Evolutionary conservation across 2,329 filamentous ascomycete species (phyloP).

Genomic region (Aspergillus ruber): DNA sequence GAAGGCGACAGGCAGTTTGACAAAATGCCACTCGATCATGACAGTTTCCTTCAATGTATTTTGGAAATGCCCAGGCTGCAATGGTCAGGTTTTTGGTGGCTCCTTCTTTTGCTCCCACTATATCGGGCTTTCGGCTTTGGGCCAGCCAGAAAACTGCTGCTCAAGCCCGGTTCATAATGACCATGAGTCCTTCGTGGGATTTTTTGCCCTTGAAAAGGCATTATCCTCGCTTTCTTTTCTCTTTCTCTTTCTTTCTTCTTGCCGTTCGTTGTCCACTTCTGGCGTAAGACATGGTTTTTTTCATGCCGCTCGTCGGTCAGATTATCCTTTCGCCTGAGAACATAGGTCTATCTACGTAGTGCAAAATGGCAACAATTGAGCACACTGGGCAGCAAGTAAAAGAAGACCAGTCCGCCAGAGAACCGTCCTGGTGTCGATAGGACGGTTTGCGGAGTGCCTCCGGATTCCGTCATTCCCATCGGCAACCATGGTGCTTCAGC

Average conservation of each 20-base stretch:
- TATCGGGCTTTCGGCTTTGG: too few species aligned
- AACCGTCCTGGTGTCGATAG: not conserved
- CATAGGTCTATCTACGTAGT: constrained; percentile 33
- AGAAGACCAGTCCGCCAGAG: not conserved
- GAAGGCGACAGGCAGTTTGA: not conserved
- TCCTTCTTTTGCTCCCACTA: not conserved
- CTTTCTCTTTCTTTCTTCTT: not conserved
- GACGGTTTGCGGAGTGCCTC: not conserved
- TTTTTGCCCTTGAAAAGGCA: too few species aligned
- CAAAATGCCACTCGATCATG: not conserved
- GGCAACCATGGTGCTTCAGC: too few species aligned
- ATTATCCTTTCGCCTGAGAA: constrained; percentile 11
- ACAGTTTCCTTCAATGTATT: not conserved
- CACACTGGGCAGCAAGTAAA: not conserved
- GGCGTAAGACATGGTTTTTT: not conserved
- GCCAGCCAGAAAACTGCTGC: too few species aligned
- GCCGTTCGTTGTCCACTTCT: not conserved
- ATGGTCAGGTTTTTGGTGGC: too few species aligned
- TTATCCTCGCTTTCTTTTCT: constrained; percentile 1
- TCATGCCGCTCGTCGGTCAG: constrained; percentile 1
- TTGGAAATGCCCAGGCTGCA: not conserved
- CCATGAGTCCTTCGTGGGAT: too few species aligned
- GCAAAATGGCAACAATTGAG: constrained; percentile 16
- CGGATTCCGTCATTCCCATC: not conserved
- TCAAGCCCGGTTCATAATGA: too few species aligned